Conservation (phyloP, 148 eudicot genomes). For the Cornus controversa region DNA sequence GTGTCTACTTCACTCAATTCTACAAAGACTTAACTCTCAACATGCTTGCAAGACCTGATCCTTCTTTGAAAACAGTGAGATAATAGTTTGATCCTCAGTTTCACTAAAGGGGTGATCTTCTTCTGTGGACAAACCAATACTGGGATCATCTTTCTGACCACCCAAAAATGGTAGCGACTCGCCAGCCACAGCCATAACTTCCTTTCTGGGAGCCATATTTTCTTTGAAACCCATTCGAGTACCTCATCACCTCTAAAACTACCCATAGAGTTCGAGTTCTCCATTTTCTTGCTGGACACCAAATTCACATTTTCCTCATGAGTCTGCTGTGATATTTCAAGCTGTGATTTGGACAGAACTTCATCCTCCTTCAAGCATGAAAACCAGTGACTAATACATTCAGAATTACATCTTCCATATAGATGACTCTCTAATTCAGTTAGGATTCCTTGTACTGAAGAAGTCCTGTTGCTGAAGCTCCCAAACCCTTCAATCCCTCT, state of each 20-base stretch:
- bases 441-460: conserved; percentile 28
- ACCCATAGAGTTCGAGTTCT: neutral
- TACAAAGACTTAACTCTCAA: conserved; percentile 3
- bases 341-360: neutral
- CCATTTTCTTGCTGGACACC: conserved; percentile 8
- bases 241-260: neutral
- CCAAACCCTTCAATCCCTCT: conserved; percentile 94
- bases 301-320: neutral
- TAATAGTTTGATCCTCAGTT: conserved; percentile 26
- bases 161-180: conserved; percentile 46
- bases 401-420: conserved; percentile 59
- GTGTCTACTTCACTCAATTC: too few relatives aligned
- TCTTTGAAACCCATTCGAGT: conserved; percentile 36
- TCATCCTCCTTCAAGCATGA: neutral
- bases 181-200: conserved; percentile 11
- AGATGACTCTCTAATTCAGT: conserved; percentile 19
- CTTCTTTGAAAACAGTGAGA: conserved; percentile 38
- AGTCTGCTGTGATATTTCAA: neutral
- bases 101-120: conserved; percentile 66
- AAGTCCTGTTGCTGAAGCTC: conserved; percentile 49
- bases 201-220: conserved; percentile 45
- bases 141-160: conserved; percentile 17
- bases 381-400: conserved; percentile 48
- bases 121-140: conserved; percentile 18
- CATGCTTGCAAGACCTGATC: conserved; percentile 22